phyloP scores from a whole-genome alignment of 2,329 filamentous ascomycete species.

The Fusarium xylarioides region DNA sequence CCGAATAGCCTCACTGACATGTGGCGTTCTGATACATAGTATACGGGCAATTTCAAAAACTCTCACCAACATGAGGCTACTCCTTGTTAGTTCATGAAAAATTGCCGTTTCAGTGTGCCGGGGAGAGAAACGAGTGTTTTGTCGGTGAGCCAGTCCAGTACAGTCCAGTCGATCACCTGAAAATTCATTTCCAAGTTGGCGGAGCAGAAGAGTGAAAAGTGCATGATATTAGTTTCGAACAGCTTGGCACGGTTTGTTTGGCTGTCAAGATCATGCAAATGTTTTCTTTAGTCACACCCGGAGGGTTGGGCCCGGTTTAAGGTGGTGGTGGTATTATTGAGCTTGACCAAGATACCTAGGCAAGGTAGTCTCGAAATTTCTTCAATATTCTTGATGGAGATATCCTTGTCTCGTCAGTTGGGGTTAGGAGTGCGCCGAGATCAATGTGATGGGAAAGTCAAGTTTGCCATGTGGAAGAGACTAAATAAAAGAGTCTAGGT shows the following conservation, averaged over 20 bases:
- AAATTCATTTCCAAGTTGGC: constrained; percentile 14
- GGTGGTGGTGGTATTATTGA: not conserved
- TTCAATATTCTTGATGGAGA: not conserved
- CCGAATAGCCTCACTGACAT: not conserved
- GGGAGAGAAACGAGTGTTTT: not conserved
- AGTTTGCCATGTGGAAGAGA: not conserved
- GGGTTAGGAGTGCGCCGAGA: not conserved
- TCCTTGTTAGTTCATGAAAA: not conserved
- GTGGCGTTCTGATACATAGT: not conserved
- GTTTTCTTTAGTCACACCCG: constrained; percentile 35
- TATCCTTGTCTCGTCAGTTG: not conserved
- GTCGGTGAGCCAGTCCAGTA: constrained; percentile 24
- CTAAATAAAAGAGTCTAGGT: not conserved
- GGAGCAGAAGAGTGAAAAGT: constrained; percentile 24
- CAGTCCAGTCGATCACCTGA: not conserved
- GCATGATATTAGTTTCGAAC: constrained; percentile 28
- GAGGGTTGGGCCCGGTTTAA: constrained; percentile 12
- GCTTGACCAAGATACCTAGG: not conserved
- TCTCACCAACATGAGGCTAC: not conserved
- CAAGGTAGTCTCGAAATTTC: constrained; percentile 9
- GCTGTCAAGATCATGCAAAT: constrained; percentile 44
- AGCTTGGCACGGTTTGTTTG: constrained; percentile 30
- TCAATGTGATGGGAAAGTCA: not conserved
- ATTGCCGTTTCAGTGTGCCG: not conserved
- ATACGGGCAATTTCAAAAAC: not conserved